phyloP scores from a whole-genome alignment of 192 early-diverging fungal species.

The Coemansia sp. region DNA sequence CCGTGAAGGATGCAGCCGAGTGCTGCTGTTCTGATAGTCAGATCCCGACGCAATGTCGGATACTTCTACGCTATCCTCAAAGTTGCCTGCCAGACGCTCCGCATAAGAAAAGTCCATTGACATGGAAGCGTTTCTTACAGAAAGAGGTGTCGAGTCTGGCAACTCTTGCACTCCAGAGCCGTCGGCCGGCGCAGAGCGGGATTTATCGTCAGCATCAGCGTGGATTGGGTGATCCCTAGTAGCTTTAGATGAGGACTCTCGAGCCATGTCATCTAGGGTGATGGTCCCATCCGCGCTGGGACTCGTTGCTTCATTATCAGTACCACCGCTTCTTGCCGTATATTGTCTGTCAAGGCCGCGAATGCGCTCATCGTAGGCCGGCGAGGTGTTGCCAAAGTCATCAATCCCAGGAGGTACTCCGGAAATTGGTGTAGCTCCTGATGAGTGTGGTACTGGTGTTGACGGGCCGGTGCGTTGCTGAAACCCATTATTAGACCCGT shows the following conservation, averaged over 20 bases:
- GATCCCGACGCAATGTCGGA: background rate
- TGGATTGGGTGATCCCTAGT: background rate
- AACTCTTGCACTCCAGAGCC: background rate
- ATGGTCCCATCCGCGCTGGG: constrained; percentile 32
- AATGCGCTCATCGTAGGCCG: background rate
- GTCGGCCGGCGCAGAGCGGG: background rate
- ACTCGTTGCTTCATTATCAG: constrained; percentile 16
- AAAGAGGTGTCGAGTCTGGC: background rate
- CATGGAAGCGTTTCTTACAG: background rate
- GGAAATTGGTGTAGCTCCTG: background rate
- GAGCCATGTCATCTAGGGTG: constrained; percentile 33
- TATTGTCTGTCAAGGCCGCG: background rate
- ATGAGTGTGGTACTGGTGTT: background rate
- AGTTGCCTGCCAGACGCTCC: background rate
- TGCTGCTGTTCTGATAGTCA: background rate
- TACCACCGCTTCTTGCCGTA: constrained; percentile 4
- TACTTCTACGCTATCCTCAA: background rate
- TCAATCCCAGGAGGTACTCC: background rate
- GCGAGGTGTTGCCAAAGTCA: constrained; percentile 4
- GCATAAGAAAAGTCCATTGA: constrained; percentile 8
- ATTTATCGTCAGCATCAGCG: background rate
- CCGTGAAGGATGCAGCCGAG: background rate
- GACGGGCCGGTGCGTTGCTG: background rate
- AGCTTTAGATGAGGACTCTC: constrained; percentile 7
- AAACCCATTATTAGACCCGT: background rate